A percentile compares a stretch with the other conserved stretches of the same genome.
phyloP scores from a whole-genome alignment of 768 basidiomycete species.

The Hortiboletus flavorubellus region DNA sequence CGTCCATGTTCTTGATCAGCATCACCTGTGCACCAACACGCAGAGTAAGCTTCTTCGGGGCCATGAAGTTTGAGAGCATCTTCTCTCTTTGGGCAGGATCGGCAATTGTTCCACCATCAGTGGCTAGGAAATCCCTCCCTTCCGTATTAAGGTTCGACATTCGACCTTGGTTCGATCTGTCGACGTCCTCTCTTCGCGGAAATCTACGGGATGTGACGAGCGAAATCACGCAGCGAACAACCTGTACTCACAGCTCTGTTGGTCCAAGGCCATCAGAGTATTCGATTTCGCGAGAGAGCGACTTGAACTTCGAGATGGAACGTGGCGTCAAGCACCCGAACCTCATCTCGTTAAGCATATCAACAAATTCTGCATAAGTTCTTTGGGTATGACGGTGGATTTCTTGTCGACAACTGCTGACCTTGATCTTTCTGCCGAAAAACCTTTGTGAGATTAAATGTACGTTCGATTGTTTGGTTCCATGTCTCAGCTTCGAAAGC shows the following conservation, averaged over 20 bases:
- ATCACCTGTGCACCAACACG: conserved; percentile 87
- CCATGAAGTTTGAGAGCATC: conserved; percentile 90
- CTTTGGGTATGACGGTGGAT: background rate
- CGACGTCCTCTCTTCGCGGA: conserved; percentile 90
- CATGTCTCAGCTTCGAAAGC: conserved; percentile 88
- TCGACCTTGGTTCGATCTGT: conserved; percentile 71
- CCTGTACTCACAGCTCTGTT: conserved; percentile 75
- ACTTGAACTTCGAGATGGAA: conserved; percentile 70
- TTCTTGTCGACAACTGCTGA: conserved; percentile 31
- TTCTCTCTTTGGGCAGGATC: conserved; percentile 64
- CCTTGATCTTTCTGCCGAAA: conserved; percentile 93
- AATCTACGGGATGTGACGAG: conserved; percentile 51
- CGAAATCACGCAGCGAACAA: background rate
- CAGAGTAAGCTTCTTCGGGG: conserved; percentile 62
- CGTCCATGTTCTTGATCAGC: conserved; percentile 94
- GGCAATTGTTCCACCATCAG: conserved; percentile 59
- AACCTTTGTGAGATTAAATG: conserved; percentile 92
- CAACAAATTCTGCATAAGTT: conserved; percentile 66
- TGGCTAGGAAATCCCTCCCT: conserved; percentile 48
- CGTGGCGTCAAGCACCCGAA: conserved; percentile 66
- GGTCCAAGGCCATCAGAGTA: conserved; percentile 83
- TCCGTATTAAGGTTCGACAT: conserved; percentile 59
- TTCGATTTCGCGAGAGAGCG: conserved; percentile 62
- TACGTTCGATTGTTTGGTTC: conserved; percentile 69
- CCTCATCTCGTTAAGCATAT: conserved; percentile 99